phyloP scores from a whole-genome alignment of 331 rosid genomes.

The Prunus yedoensis region DNA sequence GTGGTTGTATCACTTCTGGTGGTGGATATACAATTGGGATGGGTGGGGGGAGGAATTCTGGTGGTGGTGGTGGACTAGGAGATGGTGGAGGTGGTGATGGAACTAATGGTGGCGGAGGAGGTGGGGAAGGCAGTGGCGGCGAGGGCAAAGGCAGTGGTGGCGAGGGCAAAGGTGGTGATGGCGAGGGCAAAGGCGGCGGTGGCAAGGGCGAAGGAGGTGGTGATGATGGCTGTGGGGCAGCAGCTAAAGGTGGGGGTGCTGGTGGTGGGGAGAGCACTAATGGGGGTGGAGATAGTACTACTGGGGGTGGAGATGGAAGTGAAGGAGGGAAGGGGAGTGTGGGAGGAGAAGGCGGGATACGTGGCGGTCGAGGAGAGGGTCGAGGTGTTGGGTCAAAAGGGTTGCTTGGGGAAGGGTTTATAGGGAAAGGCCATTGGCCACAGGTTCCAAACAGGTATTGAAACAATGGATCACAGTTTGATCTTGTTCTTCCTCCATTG shows the following conservation, averaged over 20 bases:
- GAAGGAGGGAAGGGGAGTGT: too few relatives aligned
- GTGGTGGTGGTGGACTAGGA: slow-evolving; percentile 27
- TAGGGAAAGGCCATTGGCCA: slow-evolving; percentile 75
- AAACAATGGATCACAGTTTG: slow-evolving; percentile 61
- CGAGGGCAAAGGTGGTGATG: slow-evolving; percentile 13
- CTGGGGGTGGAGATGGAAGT: too few relatives aligned
- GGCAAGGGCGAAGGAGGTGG: slow-evolving; percentile 8
- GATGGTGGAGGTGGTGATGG: slow-evolving; percentile 25
- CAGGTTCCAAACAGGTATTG: slow-evolving; percentile 50
- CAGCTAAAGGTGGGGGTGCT: slow-evolving; percentile 18
- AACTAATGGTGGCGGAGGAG: slow-evolving; percentile 11
- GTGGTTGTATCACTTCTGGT: slow-evolving; percentile 21
- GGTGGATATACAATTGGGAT: slow-evolving; percentile 21
- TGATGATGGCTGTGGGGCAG: slow-evolving; percentile 23
- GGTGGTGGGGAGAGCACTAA: neutral
- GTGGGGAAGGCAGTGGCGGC: neutral
- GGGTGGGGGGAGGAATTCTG: slow-evolving; percentile 28
- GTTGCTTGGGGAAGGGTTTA: slow-evolving; percentile 50
- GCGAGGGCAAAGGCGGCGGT: neutral
- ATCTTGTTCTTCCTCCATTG: slow-evolving; percentile 23
- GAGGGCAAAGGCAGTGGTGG: neutral
- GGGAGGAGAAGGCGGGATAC: too few relatives aligned
- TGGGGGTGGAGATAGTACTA: too few relatives aligned
- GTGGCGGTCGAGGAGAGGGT: slow-evolving; percentile 30
- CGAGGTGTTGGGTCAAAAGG: slow-evolving; percentile 54